Base-by-base conservation (phyloP, 1,139 yeast genomes). In the Hemisphaericaspora subhashii region DNA sequence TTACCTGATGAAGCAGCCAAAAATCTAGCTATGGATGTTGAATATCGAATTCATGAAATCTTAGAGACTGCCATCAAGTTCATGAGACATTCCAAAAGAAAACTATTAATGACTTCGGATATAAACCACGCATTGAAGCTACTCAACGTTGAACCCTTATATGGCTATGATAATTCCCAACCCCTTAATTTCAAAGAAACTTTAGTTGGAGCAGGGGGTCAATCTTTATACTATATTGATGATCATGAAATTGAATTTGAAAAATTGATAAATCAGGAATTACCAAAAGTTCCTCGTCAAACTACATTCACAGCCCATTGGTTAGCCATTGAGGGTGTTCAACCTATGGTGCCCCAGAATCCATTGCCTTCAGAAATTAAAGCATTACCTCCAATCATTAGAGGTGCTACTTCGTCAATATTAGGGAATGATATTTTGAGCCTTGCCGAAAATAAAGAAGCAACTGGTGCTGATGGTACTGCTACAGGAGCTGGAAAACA, bases 271-370 rank as follows among this genome's bases (percentile, higher is more conserved):
- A 90, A 92, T 58, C 95, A 86, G 58, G 97, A 96, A 29, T 70
- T 94, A 45, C 99, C 99, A 5, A 87, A 86, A 54, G 96, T 94
- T 3, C 98, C 99, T 3, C 75, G 98, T 43, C 83, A 86, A 43
- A 83, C 95, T 1, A 83, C 96, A 0, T 90, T 86, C 58, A 88
- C 98, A 0, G 96, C 98, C 2, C 99, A 94, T 61, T 94, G 99
- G 98, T 73, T 94, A 30, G 98, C 98, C 1, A 87, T 94, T 42
- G 99, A 94, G 64, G 99, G 99, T 39, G 96, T 94, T 3, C 99
- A 94, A 58, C 98, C 99, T 1, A 85, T 94, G 38, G 92, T 94
- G 41, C 95, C 97, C 1, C 98, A 94, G 63, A 94, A 94, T 64
- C 99, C 99, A 25, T 78, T 86, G 33, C 80, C 90, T 17, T 74